Evolutionary conservation across 805 yeast species (phyloP).

Genomic region (Suhomyces tanzawaensis): DNA sequence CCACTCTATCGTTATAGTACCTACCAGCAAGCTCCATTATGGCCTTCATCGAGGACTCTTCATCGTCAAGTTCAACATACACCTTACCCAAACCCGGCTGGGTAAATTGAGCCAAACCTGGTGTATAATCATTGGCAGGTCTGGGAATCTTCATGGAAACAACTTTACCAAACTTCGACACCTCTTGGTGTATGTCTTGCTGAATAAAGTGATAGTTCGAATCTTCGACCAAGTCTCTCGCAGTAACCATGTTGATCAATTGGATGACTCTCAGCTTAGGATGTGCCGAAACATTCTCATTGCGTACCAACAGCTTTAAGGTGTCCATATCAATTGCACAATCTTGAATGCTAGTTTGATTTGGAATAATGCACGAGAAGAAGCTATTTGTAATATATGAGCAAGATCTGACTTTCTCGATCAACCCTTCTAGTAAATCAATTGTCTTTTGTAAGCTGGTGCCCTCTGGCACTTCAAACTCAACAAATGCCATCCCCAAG

Average conservation of each 20-base stretch:
- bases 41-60: constrained; percentile 54
- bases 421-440: constrained; percentile 9
- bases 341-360: constrained; percentile 35
- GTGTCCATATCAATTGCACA: constrained; percentile 36
- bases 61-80: constrained; percentile 59
- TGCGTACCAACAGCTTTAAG: constrained; percentile 35
- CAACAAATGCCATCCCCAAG: constrained; percentile 58
- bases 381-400: constrained; percentile 22
- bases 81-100: constrained; percentile 69
- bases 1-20: constrained; percentile 63
- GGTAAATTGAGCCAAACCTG: constrained; percentile 34
- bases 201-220: constrained; percentile 46
- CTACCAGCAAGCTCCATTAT: constrained; percentile 62
- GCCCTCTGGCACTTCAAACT: constrained; percentile 26
- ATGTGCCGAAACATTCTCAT: constrained; percentile 34
- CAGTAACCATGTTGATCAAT: constrained; percentile 62
- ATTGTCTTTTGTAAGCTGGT: constrained; percentile 14
- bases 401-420: constrained; percentile 15
- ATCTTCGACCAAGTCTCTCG: constrained; percentile 59
- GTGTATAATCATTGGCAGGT: constrained; percentile 51
- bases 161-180: constrained; percentile 51
- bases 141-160: constrained; percentile 58
- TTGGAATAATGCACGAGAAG: constrained; percentile 32
- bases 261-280: constrained; percentile 56
- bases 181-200: constrained; percentile 51